Evolutionary conservation across 1,139 yeast species (phyloP).

Genomic region (Diutina ranongensis): DNA sequence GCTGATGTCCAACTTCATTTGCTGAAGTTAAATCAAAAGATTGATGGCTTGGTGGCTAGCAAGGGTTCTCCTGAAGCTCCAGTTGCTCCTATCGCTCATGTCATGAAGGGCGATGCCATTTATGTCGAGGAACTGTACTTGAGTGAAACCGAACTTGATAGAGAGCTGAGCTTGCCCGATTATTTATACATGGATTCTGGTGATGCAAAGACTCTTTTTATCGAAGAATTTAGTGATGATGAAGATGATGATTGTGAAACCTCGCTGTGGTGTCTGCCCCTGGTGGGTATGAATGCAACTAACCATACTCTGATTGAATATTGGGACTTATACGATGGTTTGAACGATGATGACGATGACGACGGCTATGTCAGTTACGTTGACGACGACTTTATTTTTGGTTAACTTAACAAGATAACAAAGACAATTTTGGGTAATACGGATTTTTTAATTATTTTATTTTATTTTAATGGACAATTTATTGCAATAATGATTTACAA

Average conservation of each 20-base stretch:
- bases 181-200: constrained; percentile 1
- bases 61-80: neutral
- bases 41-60: neutral
- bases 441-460: neutral
- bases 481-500: too few relatives aligned
- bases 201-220: neutral
- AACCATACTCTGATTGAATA: neutral
- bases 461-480: neutral
- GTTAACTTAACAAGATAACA: neutral
- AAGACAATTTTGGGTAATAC: neutral
- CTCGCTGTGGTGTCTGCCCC: constrained; percentile 1
- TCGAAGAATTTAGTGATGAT: constrained; percentile 4
- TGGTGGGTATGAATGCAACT: neutral
- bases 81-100: neutral
- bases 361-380: constrained; percentile 4
- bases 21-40: neutral
- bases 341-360: neutral
- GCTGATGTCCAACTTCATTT: neutral
- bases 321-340: neutral
- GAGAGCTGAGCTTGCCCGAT: constrained; percentile 4
- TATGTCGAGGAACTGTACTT: constrained; percentile 3
- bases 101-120: neutral
- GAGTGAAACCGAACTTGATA: neutral
- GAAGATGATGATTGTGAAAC: neutral
- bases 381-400: constrained; percentile 4